Evolutionary conservation across 1,139 yeast species (phyloP).

Genomic region (Geotrichum cucujoidarum): DNA sequence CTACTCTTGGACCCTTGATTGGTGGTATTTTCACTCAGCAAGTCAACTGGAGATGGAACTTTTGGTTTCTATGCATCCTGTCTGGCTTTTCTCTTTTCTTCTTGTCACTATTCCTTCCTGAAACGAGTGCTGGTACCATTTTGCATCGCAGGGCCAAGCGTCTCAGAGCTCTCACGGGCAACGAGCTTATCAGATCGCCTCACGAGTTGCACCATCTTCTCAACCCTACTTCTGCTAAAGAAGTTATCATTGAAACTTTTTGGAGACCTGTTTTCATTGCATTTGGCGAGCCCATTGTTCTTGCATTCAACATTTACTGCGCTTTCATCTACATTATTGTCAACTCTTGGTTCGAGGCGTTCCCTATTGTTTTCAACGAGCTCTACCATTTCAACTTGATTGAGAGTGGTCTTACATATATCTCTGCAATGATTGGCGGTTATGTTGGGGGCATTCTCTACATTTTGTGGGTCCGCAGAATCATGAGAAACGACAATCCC

Average conservation of each 20-base stretch:
- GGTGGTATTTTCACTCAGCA: conserved; percentile 49
- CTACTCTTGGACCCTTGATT: conserved; percentile 60
- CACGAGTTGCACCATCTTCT: conserved; percentile 39
- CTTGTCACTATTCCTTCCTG: conserved; percentile 44
- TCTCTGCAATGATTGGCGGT: conserved; percentile 46
- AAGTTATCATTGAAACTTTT: conserved; percentile 43
- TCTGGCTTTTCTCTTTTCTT: conserved; percentile 39
- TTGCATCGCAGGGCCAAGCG: conserved; percentile 46
- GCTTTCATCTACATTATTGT: conserved; percentile 51
- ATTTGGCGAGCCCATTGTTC: conserved; percentile 35
- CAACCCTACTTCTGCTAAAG: conserved; percentile 11
- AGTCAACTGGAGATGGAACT: conserved; percentile 40
- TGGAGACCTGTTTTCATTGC: conserved; percentile 43
- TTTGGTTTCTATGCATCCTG: conserved; percentile 44
- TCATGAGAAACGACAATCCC: conserved; percentile 1
- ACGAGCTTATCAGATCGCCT: conserved; percentile 34
- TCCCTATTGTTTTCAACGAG: conserved; percentile 50
- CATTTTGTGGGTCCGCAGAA: conserved; percentile 8
- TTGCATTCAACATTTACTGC: conserved; percentile 43
- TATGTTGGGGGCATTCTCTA: conserved; percentile 26
- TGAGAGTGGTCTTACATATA: conserved; percentile 46
- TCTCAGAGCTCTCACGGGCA: conserved; percentile 47
- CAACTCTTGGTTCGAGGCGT: conserved; percentile 58
- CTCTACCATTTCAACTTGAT: conserved; percentile 47
- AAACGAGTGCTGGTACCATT: conserved; percentile 46